These are phyloP conservation scores for Talaromyces atroroseus DNA, from an alignment of 2,329 filamentous ascomycete species.

Conservation along the genomic window DNA sequence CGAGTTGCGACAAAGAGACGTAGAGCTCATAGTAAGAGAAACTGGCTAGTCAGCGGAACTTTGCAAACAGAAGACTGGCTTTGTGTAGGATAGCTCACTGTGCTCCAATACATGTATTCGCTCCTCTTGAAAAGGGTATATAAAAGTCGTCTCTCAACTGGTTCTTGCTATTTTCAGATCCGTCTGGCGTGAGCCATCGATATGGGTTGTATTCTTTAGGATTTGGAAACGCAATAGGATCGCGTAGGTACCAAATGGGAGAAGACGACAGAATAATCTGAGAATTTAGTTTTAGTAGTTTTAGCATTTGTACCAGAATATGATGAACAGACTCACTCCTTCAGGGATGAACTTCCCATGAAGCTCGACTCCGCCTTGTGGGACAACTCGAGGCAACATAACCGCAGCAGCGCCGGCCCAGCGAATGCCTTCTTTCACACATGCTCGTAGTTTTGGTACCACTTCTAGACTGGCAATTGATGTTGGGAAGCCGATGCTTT, in stretches of 20 bases:
- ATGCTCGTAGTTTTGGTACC: slow-evolving; percentile 5
- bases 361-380: not conserved
- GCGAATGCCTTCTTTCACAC: slow-evolving; percentile 13
- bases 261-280: slow-evolving; percentile 1
- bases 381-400: slow-evolving; percentile 8
- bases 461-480: not conserved
- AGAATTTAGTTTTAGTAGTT: too few relatives aligned
- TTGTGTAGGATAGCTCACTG: not conserved
- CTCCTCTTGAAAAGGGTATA: slow-evolving; percentile 4
- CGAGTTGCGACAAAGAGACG: not conserved
- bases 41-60: not conserved
- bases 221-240: not conserved
- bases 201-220: not conserved
- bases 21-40: slow-evolving; percentile 5
- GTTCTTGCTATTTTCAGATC: not conserved
- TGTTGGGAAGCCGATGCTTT: not conserved
- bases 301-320: not conserved
- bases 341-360: not conserved
- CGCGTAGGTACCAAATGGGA: slow-evolving; percentile 1
- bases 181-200: not conserved
- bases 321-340: not conserved
- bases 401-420: slow-evolving; percentile 11
- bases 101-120: not conserved
- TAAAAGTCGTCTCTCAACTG: not conserved
- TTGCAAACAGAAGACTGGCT: not conserved